Percentiles rank a stretch among this genome's conserved stretches.
Evolutionary conservation across 2,329 filamentous ascomycete genomes (phyloP).

Genomic region (Colletotrichum eremochloae): DNA sequence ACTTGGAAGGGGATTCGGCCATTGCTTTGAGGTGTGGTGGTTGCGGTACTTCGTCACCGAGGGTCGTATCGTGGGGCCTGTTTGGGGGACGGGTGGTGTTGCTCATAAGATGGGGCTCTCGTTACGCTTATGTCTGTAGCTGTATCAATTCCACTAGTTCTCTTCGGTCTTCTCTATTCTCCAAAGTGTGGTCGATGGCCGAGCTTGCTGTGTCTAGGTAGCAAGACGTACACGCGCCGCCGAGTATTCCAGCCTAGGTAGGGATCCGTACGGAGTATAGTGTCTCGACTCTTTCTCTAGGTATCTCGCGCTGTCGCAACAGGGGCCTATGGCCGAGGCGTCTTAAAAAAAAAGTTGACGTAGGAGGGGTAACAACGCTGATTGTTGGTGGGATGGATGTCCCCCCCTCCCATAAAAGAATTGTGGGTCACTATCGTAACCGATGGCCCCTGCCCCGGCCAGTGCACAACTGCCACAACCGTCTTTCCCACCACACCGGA

Average conservation of each 20-base stretch:
- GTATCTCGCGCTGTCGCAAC: conserved; percentile 14
- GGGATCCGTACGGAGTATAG: not conserved
- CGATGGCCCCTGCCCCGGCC: conserved; percentile 26
- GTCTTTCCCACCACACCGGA: conserved; percentile 35
- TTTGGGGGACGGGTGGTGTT: conserved; percentile 24
- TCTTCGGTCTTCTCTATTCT: not conserved
- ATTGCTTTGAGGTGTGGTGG: not conserved
- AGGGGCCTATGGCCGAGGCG: conserved; percentile 20
- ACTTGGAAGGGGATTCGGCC: conserved; percentile 34
- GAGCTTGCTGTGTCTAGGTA: not conserved
- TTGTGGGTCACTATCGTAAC: not conserved
- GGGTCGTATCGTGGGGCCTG: conserved; percentile 36
- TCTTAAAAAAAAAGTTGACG: conserved; percentile 36
- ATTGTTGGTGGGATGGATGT: conserved; percentile 39
- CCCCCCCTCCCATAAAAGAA: conserved; percentile 6
- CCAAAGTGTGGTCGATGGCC: not conserved
- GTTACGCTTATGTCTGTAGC: conserved; percentile 1
- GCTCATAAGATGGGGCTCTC: conserved; percentile 31
- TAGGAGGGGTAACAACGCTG: conserved; percentile 37
- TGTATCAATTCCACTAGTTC: not conserved
- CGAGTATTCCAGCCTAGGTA: not conserved
- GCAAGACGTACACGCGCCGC: not conserved
- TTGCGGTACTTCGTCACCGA: conserved; percentile 1
- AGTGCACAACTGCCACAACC: conserved; percentile 35
- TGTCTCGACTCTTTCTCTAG: conserved; percentile 3